A percentile compares a stretch with the other conserved stretches of the same genome.
Evolutionary conservation across 306 rosid species (phyloP).

Genomic region (Myrica gale): DNA sequence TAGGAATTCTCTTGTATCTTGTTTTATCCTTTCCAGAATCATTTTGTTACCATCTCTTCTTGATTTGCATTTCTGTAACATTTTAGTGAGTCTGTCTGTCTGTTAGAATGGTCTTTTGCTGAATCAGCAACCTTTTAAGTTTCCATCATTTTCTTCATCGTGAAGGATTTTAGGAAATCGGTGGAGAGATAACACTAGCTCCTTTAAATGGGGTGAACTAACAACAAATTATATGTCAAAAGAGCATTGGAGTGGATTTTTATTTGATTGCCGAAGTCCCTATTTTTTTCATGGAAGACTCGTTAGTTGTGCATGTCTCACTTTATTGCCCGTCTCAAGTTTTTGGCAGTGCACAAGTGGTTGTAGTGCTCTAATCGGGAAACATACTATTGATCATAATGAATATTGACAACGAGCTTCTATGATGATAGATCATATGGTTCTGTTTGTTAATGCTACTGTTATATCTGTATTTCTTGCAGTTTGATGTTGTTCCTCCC

Average conservation of each 20-base stretch:
- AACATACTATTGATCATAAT: background rate
- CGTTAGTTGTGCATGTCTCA: background rate
- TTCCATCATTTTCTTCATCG: background rate
- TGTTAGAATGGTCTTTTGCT: background rate
- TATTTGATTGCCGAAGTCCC: background rate
- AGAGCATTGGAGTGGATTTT: background rate
- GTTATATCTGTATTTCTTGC: conserved; percentile 8
- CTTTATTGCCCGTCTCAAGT: background rate
- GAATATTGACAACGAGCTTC: background rate
- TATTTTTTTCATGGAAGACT: background rate
- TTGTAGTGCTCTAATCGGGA: background rate
- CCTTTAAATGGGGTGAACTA: background rate
- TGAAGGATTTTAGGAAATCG: background rate
- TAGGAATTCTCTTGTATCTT: background rate
- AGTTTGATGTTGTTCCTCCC: conserved; percentile 98
- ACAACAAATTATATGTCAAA: background rate
- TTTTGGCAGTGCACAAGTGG: background rate
- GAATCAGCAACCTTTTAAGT: background rate
- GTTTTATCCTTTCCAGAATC: background rate
- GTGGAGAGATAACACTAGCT: background rate
- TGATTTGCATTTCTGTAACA: background rate
- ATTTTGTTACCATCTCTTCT: background rate
- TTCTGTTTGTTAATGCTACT: conserved; percentile 16
- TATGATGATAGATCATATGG: background rate
- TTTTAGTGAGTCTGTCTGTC: background rate